Conservation (phyloP, 2,329 filamentous ascomycete genomes). For the Colletotrichum tabaci region DNA sequence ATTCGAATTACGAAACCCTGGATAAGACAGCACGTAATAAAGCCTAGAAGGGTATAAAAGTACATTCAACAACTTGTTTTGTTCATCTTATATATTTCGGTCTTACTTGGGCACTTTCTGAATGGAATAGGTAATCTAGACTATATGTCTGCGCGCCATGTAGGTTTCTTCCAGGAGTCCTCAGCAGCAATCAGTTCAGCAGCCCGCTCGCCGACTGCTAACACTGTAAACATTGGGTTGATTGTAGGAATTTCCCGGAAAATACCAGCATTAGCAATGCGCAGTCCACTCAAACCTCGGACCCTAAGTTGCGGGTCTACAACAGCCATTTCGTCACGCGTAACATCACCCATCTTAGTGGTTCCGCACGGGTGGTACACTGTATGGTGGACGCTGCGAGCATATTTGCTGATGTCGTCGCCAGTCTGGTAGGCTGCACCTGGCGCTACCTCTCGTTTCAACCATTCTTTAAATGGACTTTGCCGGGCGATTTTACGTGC, state of each 20-base stretch:
- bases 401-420: conserved; percentile 86
- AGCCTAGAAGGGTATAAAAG: too few relatives aligned
- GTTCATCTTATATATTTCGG: too few relatives aligned
- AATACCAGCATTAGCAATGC: conserved; percentile 70
- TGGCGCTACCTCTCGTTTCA: conserved; percentile 86
- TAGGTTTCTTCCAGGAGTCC: conserved; percentile 48
- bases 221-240: conserved; percentile 92
- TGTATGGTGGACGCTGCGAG: conserved; percentile 79
- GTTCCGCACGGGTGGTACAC: conserved; percentile 49
- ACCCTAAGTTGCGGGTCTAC: conserved; percentile 53
- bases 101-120: too few relatives aligned
- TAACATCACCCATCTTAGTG: conserved; percentile 53
- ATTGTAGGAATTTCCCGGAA: conserved; percentile 91
- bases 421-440: conserved; percentile 82
- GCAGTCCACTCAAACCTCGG: conserved; percentile 54
- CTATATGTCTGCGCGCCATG: too few relatives aligned
- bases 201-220: conserved; percentile 85
- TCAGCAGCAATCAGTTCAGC: conserved; percentile 87
- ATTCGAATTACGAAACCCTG: too few relatives aligned
- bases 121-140: too few relatives aligned
- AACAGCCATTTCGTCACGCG: conserved; percentile 84
- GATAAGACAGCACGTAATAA: too few relatives aligned
- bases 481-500: conserved; percentile 84
- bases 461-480: conserved; percentile 85
- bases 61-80: too few relatives aligned